These are phyloP conservation scores for Achaetomiella virescens DNA, from an alignment of 495 filamentous ascomycete species.

Conservation along the genomic window DNA sequence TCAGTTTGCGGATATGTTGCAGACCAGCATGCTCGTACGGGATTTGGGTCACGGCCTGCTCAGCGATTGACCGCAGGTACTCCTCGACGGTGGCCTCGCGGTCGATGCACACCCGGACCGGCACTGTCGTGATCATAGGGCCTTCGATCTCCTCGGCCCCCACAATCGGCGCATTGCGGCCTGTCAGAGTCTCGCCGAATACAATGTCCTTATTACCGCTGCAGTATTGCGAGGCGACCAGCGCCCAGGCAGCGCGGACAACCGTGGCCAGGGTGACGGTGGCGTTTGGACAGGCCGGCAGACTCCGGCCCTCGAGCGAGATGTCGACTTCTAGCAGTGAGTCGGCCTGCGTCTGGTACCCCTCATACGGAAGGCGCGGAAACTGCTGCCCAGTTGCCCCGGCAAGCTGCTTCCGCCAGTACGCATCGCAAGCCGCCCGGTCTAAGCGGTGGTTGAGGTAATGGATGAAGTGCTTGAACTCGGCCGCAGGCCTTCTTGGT, in stretches of 20 bases:
- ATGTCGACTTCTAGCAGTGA: slow-evolving; percentile 10
- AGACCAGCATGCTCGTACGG: slow-evolving; percentile 63
- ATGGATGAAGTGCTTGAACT: slow-evolving; percentile 30
- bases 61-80: slow-evolving; percentile 47
- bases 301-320: slow-evolving; percentile 8
- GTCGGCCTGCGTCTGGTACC: too few species aligned
- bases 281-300: slow-evolving; percentile 2
- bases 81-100: slow-evolving; percentile 2
- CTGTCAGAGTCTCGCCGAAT: slow-evolving; percentile 38
- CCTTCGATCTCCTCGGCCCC: slow-evolving; percentile 45
- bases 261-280: slow-evolving; percentile 24
- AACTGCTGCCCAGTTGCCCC: slow-evolving; percentile 18
- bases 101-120: slow-evolving; percentile 38
- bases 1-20: slow-evolving; percentile 60
- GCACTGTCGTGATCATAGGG: slow-evolving; percentile 53
- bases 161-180: slow-evolving; percentile 39
- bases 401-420: slow-evolving; percentile 12
- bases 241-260: slow-evolving; percentile 40
- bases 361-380: slow-evolving; percentile 21
- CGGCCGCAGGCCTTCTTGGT: background rate
- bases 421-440: slow-evolving; percentile 1
- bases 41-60: slow-evolving; percentile 46
- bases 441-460: slow-evolving; percentile 30
- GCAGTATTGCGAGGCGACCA: slow-evolving; percentile 34
- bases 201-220: slow-evolving; percentile 35